phyloP scores from a whole-genome alignment of 2,329 filamentous ascomycete species.

The Daldinia sp. region DNA sequence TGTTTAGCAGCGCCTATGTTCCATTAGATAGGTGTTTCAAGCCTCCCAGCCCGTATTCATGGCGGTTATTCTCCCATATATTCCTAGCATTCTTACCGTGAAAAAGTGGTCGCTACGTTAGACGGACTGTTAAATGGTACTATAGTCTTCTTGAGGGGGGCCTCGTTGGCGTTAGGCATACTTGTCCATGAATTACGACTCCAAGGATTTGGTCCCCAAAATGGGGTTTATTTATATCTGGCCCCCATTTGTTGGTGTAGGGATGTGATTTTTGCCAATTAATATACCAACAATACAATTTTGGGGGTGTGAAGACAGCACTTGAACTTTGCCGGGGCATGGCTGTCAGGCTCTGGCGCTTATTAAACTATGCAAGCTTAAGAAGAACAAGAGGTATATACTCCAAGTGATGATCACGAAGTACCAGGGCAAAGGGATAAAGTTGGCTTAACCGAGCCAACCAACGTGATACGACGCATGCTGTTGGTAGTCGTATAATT shows the following conservation, averaged over 20 bases:
- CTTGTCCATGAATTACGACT: neutral
- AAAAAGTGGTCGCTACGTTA: too few relatives aligned
- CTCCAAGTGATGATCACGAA: neutral
- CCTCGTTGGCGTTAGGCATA: neutral
- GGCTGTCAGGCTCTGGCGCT: neutral
- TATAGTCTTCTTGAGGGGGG: neutral
- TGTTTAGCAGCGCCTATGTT: too few relatives aligned
- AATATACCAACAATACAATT: neutral
- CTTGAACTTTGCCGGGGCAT: neutral
- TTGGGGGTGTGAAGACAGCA: neutral
- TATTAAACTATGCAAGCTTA: neutral
- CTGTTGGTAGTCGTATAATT: neutral
- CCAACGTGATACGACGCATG: neutral
- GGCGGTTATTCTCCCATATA: too few relatives aligned
- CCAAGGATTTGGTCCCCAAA: neutral
- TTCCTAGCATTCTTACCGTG: too few relatives aligned
- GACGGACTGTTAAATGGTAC: slow-evolving; percentile 4
- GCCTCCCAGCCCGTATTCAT: neutral
- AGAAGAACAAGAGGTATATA: neutral
- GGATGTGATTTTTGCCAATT: too few relatives aligned
- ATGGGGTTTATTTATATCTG: neutral
- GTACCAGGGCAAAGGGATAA: neutral
- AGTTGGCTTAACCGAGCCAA: neutral
- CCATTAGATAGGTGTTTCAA: neutral
- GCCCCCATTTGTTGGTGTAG: neutral